Conservation (phyloP, 192 early-diverging fungal species). For the Helicostylum pulchrum region DNA sequence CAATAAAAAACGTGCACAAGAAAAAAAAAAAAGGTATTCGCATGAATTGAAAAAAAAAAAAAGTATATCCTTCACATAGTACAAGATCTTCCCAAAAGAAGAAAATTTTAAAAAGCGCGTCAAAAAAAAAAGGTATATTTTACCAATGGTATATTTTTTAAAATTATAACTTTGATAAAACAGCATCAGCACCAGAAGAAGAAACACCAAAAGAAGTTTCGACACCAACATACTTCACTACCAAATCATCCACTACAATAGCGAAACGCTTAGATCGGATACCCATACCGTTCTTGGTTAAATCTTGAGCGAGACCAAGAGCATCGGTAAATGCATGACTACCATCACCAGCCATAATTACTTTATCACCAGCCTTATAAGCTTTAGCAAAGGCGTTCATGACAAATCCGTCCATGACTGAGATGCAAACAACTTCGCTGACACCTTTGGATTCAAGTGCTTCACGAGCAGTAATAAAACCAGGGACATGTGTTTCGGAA, state of each 20-base stretch:
- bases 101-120: too few relatives aligned
- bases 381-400: conserved; percentile 58
- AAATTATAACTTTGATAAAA: conserved; percentile 54
- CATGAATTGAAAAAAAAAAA: too few relatives aligned
- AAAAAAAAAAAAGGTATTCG: too few relatives aligned
- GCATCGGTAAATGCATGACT: conserved; percentile 63
- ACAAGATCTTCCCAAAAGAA: too few relatives aligned
- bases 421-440: conserved; percentile 64
- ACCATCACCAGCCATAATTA: conserved; percentile 75
- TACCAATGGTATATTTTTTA: background rate
- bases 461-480: conserved; percentile 51
- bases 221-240: conserved; percentile 72
- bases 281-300: conserved; percentile 62
- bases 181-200: conserved; percentile 50
- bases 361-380: conserved; percentile 44
- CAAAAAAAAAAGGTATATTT: too few relatives aligned
- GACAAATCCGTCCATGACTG: conserved; percentile 52
- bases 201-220: conserved; percentile 50
- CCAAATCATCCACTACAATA: conserved; percentile 66
- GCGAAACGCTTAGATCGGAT: conserved; percentile 71
- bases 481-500: conserved; percentile 64
- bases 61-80: too few relatives aligned
- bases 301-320: conserved; percentile 64
- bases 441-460: conserved; percentile 69
- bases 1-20: too few relatives aligned